phyloP scores from a whole-genome alignment of 1,284 basidiomycete species.

The Cutaneotrichosporon sp. region DNA sequence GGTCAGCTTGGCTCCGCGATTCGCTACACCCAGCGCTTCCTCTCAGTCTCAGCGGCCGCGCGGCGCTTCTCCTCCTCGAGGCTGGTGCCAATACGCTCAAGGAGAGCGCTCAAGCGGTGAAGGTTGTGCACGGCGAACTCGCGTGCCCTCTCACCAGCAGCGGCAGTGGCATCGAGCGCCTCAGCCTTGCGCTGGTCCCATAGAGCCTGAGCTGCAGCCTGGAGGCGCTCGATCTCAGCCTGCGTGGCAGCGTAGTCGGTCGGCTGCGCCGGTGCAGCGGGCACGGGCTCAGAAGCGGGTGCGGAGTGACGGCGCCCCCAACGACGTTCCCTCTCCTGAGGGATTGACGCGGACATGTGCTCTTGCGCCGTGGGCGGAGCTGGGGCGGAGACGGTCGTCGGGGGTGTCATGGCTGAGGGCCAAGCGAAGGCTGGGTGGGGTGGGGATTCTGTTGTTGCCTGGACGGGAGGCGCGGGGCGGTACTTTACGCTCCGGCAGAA shows the following conservation, averaged over 20 bases:
- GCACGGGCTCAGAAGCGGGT: not conserved
- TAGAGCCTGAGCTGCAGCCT: not conserved
- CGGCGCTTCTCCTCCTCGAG: conserved; percentile 2
- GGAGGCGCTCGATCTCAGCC: not conserved
- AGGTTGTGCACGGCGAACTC: not conserved
- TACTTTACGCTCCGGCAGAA: not conserved
- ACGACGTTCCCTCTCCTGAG: not conserved
- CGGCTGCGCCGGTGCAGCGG: not conserved
- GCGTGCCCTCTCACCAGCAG: not conserved
- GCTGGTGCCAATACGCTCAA: not conserved
- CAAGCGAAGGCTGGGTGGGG: not conserved
- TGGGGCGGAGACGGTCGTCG: not conserved
- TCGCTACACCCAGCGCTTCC: conserved; percentile 3
- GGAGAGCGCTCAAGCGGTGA: not conserved
- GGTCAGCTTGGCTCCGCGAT: no score
- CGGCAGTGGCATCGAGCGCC: not conserved
- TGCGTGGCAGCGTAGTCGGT: not conserved
- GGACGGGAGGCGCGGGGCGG: not conserved
- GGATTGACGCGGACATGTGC: not conserved
- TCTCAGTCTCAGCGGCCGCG: not conserved
- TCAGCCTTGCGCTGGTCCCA: conserved; percentile 1
- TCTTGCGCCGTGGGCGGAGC: not conserved
- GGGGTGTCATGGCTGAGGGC: not conserved
- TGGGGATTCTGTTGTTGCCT: not conserved
- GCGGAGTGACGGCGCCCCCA: not conserved